Evolutionary conservation across 306 rosid species (phyloP).

Genomic region (Glycyrrhiza uralensis): DNA sequence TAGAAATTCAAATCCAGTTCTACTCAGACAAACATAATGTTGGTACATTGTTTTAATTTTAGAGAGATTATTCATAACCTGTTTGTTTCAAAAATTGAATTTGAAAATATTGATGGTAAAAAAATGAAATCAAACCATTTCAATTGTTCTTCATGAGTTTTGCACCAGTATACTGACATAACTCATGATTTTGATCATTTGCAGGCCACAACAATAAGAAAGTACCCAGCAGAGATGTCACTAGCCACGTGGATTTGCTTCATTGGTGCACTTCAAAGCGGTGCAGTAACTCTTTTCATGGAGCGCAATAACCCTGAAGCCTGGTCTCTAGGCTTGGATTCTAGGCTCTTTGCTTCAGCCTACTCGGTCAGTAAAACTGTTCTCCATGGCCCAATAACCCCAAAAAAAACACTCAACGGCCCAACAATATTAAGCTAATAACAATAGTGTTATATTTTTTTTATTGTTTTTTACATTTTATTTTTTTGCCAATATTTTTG

Average conservation of each 20-base stretch:
- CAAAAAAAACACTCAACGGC: background rate
- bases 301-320: constrained; percentile 42
- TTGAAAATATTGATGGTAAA: no score
- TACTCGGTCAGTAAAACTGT: constrained; percentile 47
- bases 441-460: background rate
- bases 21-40: no score
- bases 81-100: no score
- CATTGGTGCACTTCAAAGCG: constrained; percentile 55
- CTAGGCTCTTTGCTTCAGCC: constrained; percentile 47
- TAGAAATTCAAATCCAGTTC: no score
- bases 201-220: constrained; percentile 63
- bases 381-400: background rate
- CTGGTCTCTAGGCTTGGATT: constrained; percentile 54
- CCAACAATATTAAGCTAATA: no score
- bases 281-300: constrained; percentile 37
- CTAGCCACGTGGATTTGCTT: constrained; percentile 67
- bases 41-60: no score
- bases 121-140: no score
- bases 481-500: background rate
- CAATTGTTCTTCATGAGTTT: no score
- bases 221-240: constrained; percentile 69
- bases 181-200: no score
- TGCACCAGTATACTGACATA: no score
- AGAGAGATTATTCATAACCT: no score
- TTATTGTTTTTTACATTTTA: background rate